phyloP scores from a whole-genome alignment of 2,329 filamentous ascomycete species.

The Elsinoe ampelina region DNA sequence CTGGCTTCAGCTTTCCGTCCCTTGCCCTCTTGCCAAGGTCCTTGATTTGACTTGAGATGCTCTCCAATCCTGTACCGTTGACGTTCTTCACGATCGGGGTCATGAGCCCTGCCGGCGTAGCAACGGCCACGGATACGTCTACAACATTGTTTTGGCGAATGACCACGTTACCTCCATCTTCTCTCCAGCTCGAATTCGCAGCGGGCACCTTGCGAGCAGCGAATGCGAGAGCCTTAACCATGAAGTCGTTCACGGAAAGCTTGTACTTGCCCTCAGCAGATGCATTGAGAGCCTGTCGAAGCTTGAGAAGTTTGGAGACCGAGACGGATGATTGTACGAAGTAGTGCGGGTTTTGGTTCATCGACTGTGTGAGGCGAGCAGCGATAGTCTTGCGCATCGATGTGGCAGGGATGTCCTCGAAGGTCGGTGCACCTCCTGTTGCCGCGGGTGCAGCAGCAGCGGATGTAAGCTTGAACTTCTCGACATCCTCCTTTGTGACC shows the following conservation, averaged over 20 bases:
- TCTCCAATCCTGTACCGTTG: slow-evolving; percentile 74
- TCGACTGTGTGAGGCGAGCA: slow-evolving; percentile 76
- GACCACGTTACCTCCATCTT: slow-evolving; percentile 62
- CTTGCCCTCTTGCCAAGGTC: slow-evolving; percentile 92
- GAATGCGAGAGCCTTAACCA: slow-evolving; percentile 88
- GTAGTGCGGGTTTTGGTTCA: slow-evolving; percentile 94
- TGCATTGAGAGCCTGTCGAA: slow-evolving; percentile 85
- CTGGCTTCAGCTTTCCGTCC: slow-evolving; percentile 97
- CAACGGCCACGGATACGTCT: slow-evolving; percentile 91
- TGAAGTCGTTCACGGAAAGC: slow-evolving; percentile 99
- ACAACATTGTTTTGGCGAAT: slow-evolving; percentile 91
- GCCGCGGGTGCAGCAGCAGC: slow-evolving; percentile 36
- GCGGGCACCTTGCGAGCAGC: slow-evolving; percentile 89
- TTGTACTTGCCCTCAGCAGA: slow-evolving; percentile 90
- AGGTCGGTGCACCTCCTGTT: slow-evolving; percentile 52
- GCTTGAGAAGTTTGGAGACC: slow-evolving; percentile 90
- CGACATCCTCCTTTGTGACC: slow-evolving; percentile 86
- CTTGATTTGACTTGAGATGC: slow-evolving; percentile 84
- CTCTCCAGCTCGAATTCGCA: slow-evolving; percentile 89
- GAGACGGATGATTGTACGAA: slow-evolving; percentile 88
- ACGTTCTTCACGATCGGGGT: slow-evolving; percentile 93
- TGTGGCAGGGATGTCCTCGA: slow-evolving; percentile 73
- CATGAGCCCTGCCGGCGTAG: slow-evolving; percentile 88
- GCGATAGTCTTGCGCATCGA: slow-evolving; percentile 99
- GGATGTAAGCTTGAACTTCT: slow-evolving; percentile 61